phyloP scores from a whole-genome alignment of 2,329 filamentous ascomycete genomes.

The Cyanodermella asteris region DNA sequence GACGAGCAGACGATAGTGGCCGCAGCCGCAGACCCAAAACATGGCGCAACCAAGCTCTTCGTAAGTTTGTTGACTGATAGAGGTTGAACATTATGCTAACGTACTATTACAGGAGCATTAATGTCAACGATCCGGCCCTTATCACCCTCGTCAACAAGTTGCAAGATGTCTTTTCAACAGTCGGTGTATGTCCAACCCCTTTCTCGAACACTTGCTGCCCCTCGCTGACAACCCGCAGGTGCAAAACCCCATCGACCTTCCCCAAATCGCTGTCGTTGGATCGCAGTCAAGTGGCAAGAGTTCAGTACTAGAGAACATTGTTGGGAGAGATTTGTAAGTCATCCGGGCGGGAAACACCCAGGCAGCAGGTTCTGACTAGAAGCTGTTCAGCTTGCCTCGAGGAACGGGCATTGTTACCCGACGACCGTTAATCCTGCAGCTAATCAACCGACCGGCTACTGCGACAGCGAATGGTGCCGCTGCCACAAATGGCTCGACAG shows the following conservation, averaged over 20 bases:
- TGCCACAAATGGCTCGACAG: constrained; percentile 43
- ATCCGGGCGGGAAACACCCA: constrained; percentile 4
- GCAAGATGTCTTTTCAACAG: constrained; percentile 96
- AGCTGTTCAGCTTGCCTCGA: constrained; percentile 56
- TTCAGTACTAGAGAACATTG: constrained; percentile 96
- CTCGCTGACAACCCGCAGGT: constrained; percentile 32
- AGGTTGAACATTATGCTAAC: too few relatives aligned
- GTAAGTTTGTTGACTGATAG: too few relatives aligned
- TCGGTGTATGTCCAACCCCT: constrained; percentile 41
- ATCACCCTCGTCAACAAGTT: constrained; percentile 91
- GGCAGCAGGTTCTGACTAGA: constrained; percentile 11
- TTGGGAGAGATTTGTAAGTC: constrained; percentile 88
- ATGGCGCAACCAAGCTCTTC: too few relatives aligned
- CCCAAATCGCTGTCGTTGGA: constrained; percentile 93
- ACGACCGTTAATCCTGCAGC: constrained; percentile 85
- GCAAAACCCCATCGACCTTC: constrained; percentile 96
- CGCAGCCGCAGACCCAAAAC: too few relatives aligned
- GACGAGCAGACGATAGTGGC: too few relatives aligned
- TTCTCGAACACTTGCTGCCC: constrained; percentile 2
- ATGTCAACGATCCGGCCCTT: constrained; percentile 47
- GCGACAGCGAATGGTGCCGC: constrained; percentile 49
- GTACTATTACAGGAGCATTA: constrained; percentile 33
- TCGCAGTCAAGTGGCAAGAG: constrained; percentile 99
- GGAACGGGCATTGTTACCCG: constrained; percentile 94
- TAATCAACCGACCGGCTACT: constrained; percentile 65